Conservation (phyloP, 129 eudicot genomes). For the Logfia minima region DNA sequence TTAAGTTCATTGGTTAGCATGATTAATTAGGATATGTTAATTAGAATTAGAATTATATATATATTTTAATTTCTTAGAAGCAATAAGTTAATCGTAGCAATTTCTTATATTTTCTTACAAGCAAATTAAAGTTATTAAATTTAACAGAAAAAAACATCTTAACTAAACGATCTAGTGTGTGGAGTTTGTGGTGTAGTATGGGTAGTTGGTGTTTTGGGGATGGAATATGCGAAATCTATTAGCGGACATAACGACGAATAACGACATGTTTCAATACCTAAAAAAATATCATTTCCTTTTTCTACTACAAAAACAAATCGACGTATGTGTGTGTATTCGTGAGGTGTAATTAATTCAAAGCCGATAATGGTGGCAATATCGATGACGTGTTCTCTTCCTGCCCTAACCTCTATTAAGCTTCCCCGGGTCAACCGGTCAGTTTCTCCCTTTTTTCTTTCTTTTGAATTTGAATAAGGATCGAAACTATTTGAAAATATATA, state of each 20-base stretch:
- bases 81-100: too few species aligned
- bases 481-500: too few species aligned
- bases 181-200: not conserved
- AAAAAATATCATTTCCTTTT: too few species aligned
- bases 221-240: not conserved
- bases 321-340: too few species aligned
- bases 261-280: not conserved
- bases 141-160: not conserved
- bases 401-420: slow-evolving; percentile 50
- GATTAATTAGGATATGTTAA: too few species aligned
- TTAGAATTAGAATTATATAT: too few species aligned
- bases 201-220: not conserved
- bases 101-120: too few species aligned
- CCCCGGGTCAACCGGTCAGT: slow-evolving; percentile 61
- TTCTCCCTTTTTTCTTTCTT: not conserved
- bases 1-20: too few species aligned
- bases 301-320: too few species aligned
- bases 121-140: too few species aligned
- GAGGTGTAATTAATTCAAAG: not conserved
- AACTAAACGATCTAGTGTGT: not conserved
- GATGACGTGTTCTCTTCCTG: slow-evolving; percentile 52
- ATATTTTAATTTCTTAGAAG: too few species aligned
- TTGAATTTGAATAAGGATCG: not conserved
- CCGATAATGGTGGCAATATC: slow-evolving; percentile 54
- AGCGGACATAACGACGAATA: not conserved